Conservation (phyloP, 2,329 filamentous ascomycete genomes). For the Malbranchea zuffiana region DNA sequence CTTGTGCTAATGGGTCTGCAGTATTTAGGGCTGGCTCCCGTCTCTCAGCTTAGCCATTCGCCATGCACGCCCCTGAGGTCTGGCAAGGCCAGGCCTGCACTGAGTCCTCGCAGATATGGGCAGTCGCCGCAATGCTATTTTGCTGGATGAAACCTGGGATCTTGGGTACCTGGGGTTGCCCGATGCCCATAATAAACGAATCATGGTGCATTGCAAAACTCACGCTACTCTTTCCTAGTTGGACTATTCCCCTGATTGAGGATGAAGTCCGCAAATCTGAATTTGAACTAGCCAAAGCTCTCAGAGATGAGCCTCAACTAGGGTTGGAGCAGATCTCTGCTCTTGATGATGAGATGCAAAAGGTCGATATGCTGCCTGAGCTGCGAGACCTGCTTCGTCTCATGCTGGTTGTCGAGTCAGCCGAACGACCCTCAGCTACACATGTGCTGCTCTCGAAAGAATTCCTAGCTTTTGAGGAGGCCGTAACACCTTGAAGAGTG, state of each 20-base stretch:
- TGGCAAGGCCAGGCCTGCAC: conserved; percentile 9
- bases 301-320: conserved; percentile 53
- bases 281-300: conserved; percentile 9
- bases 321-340: conserved; percentile 69
- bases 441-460: conserved; percentile 13
- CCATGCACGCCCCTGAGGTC: conserved; percentile 12
- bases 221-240: conserved; percentile 15
- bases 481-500: no score
- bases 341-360: conserved; percentile 38
- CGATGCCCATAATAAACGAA: conserved; percentile 11
- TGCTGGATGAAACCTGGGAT: conserved; percentile 10
- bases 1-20: conserved; percentile 6
- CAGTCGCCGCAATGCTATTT: conserved; percentile 11
- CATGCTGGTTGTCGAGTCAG: conserved; percentile 13
- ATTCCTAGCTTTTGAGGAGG: conserved; percentile 13
- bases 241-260: conserved; percentile 14
- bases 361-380: conserved; percentile 12
- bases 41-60: conserved; percentile 9
- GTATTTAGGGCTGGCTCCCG: conserved; percentile 6
- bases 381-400: conserved; percentile 14
- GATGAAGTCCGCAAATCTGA: conserved; percentile 8
- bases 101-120: conserved; percentile 9
- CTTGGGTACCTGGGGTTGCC: conserved; percentile 13
- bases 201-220: conserved; percentile 16
- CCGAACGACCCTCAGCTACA: conserved; percentile 13